Percentiles rank a stretch among this genome's conserved stretches.
Evolutionary conservation across 1,284 basidiomycete species (phyloP).

Genomic region (Rhodotorula sp.): DNA sequence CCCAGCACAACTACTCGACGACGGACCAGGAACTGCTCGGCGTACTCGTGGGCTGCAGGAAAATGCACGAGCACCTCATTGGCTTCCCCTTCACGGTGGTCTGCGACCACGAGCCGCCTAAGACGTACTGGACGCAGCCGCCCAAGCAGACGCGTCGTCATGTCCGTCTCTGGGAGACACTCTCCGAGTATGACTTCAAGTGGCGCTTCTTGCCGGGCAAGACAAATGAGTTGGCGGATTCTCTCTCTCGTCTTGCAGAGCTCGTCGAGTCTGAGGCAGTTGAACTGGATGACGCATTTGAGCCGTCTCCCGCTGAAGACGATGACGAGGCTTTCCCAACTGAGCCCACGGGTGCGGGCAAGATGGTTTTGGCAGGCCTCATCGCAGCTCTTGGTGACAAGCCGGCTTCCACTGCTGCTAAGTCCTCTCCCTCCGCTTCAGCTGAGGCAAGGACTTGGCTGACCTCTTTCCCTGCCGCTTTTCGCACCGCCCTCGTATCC

Average conservation of each 20-base stretch:
- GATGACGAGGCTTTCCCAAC: no score
- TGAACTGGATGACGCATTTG: background rate
- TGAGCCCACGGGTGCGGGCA: background rate
- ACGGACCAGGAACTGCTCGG: slow-evolving; percentile 28
- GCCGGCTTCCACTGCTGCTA: background rate
- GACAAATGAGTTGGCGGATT: slow-evolving; percentile 9
- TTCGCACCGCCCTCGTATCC: no score
- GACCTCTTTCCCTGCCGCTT: no score
- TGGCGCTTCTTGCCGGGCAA: slow-evolving; percentile 20
- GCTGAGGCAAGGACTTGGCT: no score
- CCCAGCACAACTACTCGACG: slow-evolving; percentile 21
- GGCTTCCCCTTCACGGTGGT: slow-evolving; percentile 19
- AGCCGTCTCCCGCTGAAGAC: slow-evolving; percentile 1
- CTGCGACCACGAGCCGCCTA: slow-evolving; percentile 27
- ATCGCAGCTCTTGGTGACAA: no score
- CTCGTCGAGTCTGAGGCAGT: background rate
- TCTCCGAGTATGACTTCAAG: slow-evolving; percentile 14
- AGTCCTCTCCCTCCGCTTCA: background rate
- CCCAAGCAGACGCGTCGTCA: slow-evolving; percentile 8
- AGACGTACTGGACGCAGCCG: slow-evolving; percentile 12
- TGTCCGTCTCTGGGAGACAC: slow-evolving; percentile 15
- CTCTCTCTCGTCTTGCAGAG: slow-evolving; percentile 17
- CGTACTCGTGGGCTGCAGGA: background rate
- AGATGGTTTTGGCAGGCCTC: background rate
- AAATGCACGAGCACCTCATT: slow-evolving; percentile 18